Evolutionary conservation across 2,329 filamentous ascomycete genomes (phyloP).

Genomic region (Xylariaceae sp.): DNA sequence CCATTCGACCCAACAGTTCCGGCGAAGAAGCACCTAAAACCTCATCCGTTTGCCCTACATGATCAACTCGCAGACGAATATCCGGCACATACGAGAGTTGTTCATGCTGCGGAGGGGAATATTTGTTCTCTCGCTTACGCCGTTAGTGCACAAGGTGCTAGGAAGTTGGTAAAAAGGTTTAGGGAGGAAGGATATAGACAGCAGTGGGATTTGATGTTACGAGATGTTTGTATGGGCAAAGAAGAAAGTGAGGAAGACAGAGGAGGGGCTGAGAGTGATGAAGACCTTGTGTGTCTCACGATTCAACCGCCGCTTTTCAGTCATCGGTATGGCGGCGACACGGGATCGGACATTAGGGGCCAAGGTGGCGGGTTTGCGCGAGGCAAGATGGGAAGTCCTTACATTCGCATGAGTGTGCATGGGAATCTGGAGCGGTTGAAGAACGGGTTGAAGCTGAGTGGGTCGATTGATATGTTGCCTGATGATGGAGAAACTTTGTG

Average conservation of each 20-base stretch:
- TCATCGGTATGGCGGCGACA: conserved; percentile 19
- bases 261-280: background rate
- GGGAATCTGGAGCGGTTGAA: conserved; percentile 19
- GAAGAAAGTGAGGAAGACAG: no score
- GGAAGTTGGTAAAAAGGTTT: conserved; percentile 33
- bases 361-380: conserved; percentile 23
- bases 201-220: conserved; percentile 27
- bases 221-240: conserved; percentile 23
- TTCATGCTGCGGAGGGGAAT: conserved; percentile 30
- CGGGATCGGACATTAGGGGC: conserved; percentile 20
- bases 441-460: conserved; percentile 5
- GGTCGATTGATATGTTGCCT: conserved; percentile 24
- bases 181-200: conserved; percentile 21
- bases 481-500: conserved; percentile 24
- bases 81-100: conserved; percentile 34
- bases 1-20: conserved; percentile 20
- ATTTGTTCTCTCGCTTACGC: conserved; percentile 37
- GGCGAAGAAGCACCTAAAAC: conserved; percentile 23
- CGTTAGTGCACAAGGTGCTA: conserved; percentile 34
- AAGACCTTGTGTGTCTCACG: conserved; percentile 20
- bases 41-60: conserved; percentile 22
- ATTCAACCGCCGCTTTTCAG: conserved; percentile 28
- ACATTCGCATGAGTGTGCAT: conserved; percentile 24
- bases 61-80: conserved; percentile 22
- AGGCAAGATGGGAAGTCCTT: conserved; percentile 20